Evolutionary conservation across 2,329 filamentous ascomycete species (phyloP).

Genomic region (Clarireedia sp.): DNA sequence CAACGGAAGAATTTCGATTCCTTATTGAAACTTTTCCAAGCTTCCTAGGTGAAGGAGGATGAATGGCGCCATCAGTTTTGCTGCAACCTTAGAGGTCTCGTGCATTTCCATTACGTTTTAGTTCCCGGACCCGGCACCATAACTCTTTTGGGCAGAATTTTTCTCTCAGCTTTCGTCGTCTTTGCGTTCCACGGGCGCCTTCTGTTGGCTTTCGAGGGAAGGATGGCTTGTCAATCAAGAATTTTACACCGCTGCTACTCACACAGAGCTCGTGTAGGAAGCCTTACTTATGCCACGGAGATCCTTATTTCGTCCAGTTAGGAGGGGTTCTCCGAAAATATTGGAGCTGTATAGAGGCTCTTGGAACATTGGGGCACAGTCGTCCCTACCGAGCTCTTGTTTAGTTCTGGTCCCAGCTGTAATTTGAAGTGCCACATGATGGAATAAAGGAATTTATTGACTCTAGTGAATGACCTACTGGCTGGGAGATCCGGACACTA

Average conservation of each 20-base stretch:
- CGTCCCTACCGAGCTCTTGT: not conserved
- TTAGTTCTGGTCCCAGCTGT: not conserved
- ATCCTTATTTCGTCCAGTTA: not conserved
- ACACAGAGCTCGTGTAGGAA: not conserved
- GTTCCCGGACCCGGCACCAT: slow-evolving; percentile 2
- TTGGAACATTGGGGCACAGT: not conserved
- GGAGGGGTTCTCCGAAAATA: not conserved
- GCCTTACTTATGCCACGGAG: not conserved
- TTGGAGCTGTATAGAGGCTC: not conserved
- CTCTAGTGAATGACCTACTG: not conserved
- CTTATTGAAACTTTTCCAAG: not conserved
- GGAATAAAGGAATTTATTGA: not conserved
- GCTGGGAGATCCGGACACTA: not conserved
- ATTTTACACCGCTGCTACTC: slow-evolving; percentile 1
- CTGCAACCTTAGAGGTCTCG: not conserved
- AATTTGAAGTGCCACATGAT: not conserved
- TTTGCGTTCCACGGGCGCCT: not conserved
- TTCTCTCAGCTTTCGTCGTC: not conserved
- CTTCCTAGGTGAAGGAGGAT: not conserved
- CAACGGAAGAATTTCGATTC: not conserved
- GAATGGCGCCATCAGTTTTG: slow-evolving; percentile 4
- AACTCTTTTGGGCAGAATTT: not conserved
- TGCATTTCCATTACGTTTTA: slow-evolving; percentile 11
- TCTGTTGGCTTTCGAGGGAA: slow-evolving; percentile 3
- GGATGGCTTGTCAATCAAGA: not conserved